A percentile compares a stretch with the other conserved stretches of the same genome.
Conservation (phyloP, 441 rosid species). For the Arabidopsis lyrata region DNA sequence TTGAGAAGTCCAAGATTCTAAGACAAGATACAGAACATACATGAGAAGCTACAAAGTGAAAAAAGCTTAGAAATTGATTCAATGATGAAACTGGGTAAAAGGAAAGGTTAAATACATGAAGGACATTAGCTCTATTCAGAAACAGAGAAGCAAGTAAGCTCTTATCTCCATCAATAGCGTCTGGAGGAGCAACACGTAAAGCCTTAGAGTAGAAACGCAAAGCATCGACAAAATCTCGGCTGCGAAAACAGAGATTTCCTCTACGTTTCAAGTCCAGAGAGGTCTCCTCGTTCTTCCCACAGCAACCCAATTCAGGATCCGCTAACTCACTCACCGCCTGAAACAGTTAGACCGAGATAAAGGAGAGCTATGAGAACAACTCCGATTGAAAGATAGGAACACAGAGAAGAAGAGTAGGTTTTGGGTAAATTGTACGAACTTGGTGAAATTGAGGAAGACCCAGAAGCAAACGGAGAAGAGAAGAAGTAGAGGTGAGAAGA, state of each 20-base stretch:
- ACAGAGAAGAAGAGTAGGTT: background rate
- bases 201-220: slow-evolving; percentile 77
- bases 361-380: background rate
- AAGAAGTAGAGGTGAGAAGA: slow-evolving; percentile 53
- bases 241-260: slow-evolving; percentile 62
- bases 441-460: slow-evolving; percentile 62
- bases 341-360: background rate
- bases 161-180: slow-evolving; percentile 58
- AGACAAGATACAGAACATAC: slow-evolving; percentile 24
- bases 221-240: slow-evolving; percentile 55
- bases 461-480: slow-evolving; percentile 57
- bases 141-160: slow-evolving; percentile 75
- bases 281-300: slow-evolving; percentile 61
- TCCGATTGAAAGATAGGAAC: background rate
- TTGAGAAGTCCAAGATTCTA: slow-evolving; percentile 61
- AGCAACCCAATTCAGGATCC: slow-evolving; percentile 52
- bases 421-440: slow-evolving; percentile 41
- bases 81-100: background rate
- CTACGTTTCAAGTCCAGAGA: slow-evolving; percentile 69
- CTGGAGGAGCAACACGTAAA: slow-evolving; percentile 69
- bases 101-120: slow-evolving; percentile 49
- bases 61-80: slow-evolving; percentile 10
- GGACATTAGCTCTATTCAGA: slow-evolving; percentile 73
- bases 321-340: slow-evolving; percentile 58
- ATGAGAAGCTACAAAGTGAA: slow-evolving; percentile 22